These are phyloP conservation scores for Syncephalis plumigaleata DNA, from an alignment of 371 early-diverging fungal genomes.

Conservation along the genomic window DNA sequence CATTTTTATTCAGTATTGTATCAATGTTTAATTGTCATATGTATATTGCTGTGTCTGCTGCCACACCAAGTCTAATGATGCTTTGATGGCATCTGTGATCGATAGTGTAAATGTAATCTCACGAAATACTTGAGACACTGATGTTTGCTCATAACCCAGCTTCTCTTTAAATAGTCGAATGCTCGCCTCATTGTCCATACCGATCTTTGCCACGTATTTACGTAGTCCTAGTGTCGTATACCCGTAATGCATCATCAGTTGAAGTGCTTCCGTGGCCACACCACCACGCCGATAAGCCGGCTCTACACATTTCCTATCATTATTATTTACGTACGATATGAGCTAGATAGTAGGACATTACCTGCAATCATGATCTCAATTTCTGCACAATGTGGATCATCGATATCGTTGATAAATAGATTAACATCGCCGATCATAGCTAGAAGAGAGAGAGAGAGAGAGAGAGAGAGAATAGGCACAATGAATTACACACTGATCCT, in stretches of 20 bases:
- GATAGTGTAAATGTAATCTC: conserved; percentile 51
- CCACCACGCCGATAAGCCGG: conserved; percentile 39
- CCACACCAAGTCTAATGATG: not conserved
- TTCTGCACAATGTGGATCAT: conserved; percentile 58
- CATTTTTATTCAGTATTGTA: too few species aligned
- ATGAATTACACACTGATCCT: not conserved
- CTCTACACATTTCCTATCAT: conserved; percentile 13
- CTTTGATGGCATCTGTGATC: not conserved
- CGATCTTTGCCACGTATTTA: conserved; percentile 42
- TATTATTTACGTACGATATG: too few species aligned
- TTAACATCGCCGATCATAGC: conserved; percentile 90
- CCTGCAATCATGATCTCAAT: conserved; percentile 92
- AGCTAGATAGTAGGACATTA: too few species aligned
- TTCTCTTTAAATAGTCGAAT: conserved; percentile 44
- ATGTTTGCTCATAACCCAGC: conserved; percentile 48
- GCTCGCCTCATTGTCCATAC: conserved; percentile 47
- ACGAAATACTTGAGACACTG: conserved; percentile 45
- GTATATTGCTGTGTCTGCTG: too few species aligned
- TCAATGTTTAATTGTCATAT: too few species aligned
- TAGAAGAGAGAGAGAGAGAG: too few species aligned
- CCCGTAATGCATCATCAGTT: conserved; percentile 73
- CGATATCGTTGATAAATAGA: conserved; percentile 69
- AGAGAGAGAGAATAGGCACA: not conserved
- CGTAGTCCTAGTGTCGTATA: conserved; percentile 5
- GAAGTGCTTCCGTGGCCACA: conserved; percentile 48